Evolutionary conservation across 2,329 filamentous ascomycete genomes (phyloP).

Genomic region (Cladosporium velox): DNA sequence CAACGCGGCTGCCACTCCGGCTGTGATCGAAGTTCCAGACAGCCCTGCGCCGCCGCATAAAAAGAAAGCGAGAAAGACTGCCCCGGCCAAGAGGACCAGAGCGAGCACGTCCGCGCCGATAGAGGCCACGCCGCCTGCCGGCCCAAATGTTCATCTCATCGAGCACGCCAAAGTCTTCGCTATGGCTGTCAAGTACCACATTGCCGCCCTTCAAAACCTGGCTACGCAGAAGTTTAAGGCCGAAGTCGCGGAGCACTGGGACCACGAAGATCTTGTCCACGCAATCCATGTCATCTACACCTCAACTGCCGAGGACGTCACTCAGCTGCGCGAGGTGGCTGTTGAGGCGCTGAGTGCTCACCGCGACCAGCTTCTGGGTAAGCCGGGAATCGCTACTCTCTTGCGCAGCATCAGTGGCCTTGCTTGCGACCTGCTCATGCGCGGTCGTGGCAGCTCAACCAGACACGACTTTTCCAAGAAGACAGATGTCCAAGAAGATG

Average conservation of each 20-base stretch:
- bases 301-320: slow-evolving; percentile 44
- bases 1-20: neutral
- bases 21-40: neutral
- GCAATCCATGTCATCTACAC: slow-evolving; percentile 45
- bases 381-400: slow-evolving; percentile 32
- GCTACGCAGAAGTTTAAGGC: slow-evolving; percentile 43
- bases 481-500: no score
- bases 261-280: slow-evolving; percentile 40
- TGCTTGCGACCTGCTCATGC: slow-evolving; percentile 34
- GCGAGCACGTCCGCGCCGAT: neutral
- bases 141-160: neutral
- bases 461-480: no score
- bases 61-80: neutral
- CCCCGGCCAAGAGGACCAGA: neutral
- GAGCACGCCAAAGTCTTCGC: slow-evolving; percentile 47
- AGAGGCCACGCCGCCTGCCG: neutral
- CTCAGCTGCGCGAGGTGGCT: slow-evolving; percentile 41
- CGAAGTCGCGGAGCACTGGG: slow-evolving; percentile 38
- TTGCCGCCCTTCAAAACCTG: slow-evolving; percentile 43
- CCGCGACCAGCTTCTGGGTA: slow-evolving; percentile 28
- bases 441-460: neutral
- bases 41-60: neutral
- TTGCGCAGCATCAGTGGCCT: slow-evolving; percentile 35
- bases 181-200: slow-evolving; percentile 46
- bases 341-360: slow-evolving; percentile 31